phyloP scores from a whole-genome alignment of 805 yeast species.

The Zygosaccharomyces pseudorouxii region DNA sequence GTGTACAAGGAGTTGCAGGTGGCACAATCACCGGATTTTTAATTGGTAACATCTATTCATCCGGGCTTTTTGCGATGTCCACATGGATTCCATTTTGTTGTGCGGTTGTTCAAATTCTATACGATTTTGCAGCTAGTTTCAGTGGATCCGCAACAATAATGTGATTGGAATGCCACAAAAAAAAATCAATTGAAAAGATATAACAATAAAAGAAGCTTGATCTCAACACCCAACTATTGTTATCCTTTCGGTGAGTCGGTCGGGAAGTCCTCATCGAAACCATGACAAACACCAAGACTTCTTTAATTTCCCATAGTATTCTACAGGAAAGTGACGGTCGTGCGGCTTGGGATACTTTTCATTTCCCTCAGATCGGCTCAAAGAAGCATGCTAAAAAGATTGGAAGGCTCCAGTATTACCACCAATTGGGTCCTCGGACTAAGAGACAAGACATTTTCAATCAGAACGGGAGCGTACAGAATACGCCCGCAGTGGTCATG shows the following conservation, averaged over 20 bases:
- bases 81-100: constrained; percentile 93
- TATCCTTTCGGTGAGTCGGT: neutral
- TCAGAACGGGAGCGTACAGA: too few species aligned
- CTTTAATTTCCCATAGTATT: neutral
- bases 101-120: constrained; percentile 64
- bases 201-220: neutral
- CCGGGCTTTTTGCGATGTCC: constrained; percentile 82
- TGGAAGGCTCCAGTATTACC: too few species aligned
- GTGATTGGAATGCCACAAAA: constrained; percentile 7
- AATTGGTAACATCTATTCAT: constrained; percentile 66
- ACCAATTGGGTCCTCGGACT: too few species aligned
- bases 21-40: constrained; percentile 79
- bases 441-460: too few species aligned
- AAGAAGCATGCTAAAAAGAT: neutral
- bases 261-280: neutral
- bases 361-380: neutral
- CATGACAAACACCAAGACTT: neutral
- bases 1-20: constrained; percentile 58
- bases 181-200: neutral
- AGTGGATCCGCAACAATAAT: constrained; percentile 22
- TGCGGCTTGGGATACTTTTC: neutral
- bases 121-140: constrained; percentile 52
- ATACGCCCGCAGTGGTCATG: too few species aligned
- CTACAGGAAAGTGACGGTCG: neutral
- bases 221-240: neutral